These are phyloP conservation scores for Colletotrichum noveboracense DNA, from an alignment of 2,329 filamentous ascomycete species.

Conservation along the genomic window DNA sequence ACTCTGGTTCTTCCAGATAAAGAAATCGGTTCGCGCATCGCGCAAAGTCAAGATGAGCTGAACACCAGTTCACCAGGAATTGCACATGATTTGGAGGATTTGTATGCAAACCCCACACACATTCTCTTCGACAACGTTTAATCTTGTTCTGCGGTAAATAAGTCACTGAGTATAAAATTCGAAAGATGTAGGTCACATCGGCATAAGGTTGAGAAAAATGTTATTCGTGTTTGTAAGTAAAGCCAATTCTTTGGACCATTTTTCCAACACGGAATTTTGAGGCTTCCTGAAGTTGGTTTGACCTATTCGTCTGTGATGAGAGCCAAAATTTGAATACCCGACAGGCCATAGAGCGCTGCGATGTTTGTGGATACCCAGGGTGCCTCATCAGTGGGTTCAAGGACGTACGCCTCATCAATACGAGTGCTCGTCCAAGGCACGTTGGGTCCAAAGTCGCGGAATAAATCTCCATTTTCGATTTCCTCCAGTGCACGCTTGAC, in stretches of 20 bases:
- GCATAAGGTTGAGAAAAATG: too few species aligned
- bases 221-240: too few species aligned
- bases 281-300: too few species aligned
- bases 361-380: constrained; percentile 63
- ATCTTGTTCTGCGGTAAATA: neutral
- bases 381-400: constrained; percentile 58
- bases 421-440: constrained; percentile 40
- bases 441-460: constrained; percentile 32
- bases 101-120: too few species aligned
- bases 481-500: constrained; percentile 59
- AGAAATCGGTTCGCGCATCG: neutral
- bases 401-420: constrained; percentile 47
- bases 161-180: neutral
- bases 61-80: neutral
- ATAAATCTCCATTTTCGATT: constrained; percentile 52
- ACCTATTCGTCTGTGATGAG: constrained; percentile 26
- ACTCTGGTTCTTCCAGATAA: neutral
- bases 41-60: neutral
- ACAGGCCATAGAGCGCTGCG: constrained; percentile 60
- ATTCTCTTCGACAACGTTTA: neutral
- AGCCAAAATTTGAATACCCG: constrained; percentile 61
- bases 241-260: too few species aligned
- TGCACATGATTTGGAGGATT: neutral
- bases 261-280: too few species aligned
- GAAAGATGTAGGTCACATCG: neutral